Percentiles rank a stretch among this genome's conserved stretches.
phyloP scores from a whole-genome alignment of 2,329 filamentous ascomycete species.

The Didymella pinodella region DNA sequence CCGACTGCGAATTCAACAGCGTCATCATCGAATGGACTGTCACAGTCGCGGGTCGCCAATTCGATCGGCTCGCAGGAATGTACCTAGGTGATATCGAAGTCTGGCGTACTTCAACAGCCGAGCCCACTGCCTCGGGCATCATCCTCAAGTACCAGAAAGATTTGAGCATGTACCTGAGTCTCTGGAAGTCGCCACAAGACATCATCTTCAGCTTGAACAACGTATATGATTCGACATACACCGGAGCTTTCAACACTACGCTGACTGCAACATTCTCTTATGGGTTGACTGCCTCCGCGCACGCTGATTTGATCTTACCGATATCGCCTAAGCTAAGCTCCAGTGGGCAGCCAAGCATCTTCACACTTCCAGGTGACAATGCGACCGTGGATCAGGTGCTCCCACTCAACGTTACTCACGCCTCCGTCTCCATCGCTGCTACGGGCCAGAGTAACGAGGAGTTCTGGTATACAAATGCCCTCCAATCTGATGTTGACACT shows the following conservation, averaged over 20 bases:
- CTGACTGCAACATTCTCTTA: background rate
- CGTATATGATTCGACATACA: background rate
- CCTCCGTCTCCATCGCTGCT: background rate
- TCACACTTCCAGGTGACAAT: background rate
- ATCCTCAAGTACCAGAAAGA: background rate
- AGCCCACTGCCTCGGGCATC: background rate
- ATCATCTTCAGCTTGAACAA: background rate
- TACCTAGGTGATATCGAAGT: conserved; percentile 1
- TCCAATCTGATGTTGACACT: background rate
- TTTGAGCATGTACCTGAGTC: conserved; percentile 1
- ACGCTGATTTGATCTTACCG: background rate
- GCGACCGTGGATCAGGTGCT: background rate
- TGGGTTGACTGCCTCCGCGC: background rate
- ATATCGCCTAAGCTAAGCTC: background rate
- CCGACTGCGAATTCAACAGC: background rate
- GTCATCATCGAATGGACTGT: conserved; percentile 1
- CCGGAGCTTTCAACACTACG: background rate
- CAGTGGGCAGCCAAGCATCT: background rate
- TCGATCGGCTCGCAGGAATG: background rate
- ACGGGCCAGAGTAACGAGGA: conserved; percentile 1
- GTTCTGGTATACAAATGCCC: background rate
- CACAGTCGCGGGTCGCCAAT: background rate
- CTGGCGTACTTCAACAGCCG: conserved; percentile 1
- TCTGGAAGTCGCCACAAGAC: background rate
- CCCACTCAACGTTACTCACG: background rate